Percentiles rank a stretch among this genome's conserved stretches.
phyloP scores from a whole-genome alignment of 2,329 filamentous ascomycete genomes.

The Aspergillus thermomutatus region DNA sequence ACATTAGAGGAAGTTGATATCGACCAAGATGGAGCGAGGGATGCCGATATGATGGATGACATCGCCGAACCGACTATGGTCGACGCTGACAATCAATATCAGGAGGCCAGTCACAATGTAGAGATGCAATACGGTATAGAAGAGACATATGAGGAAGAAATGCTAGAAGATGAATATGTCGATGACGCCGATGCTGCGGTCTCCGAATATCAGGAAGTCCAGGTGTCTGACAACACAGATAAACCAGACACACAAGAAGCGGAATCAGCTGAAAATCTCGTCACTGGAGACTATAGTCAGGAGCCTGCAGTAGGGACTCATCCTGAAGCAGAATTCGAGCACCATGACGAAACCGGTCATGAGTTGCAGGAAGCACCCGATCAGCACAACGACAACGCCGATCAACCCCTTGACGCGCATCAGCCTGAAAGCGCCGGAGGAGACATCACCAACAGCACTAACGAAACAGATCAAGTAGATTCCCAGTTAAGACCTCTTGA shows the following conservation, averaged over 20 bases:
- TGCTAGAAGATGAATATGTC: slow-evolving; percentile 39
- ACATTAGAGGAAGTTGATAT: slow-evolving; percentile 30
- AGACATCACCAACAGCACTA: slow-evolving; percentile 11
- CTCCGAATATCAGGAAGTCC: slow-evolving; percentile 16
- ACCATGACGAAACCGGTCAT: slow-evolving; percentile 7
- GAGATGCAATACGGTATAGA: slow-evolving; percentile 30
- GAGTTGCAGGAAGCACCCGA: background rate
- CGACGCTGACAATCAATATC: slow-evolving; percentile 31
- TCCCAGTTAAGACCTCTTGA: slow-evolving; percentile 1
- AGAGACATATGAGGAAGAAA: slow-evolving; percentile 37
- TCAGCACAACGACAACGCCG: background rate
- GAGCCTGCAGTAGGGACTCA: background rate
- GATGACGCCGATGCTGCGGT: slow-evolving; percentile 32
- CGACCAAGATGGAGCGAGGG: slow-evolving; percentile 27
- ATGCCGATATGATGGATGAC: slow-evolving; percentile 49
- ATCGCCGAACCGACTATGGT: slow-evolving; percentile 38
- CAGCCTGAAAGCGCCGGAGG: background rate
- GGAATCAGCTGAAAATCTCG: background rate
- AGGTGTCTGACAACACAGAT: slow-evolving; percentile 9
- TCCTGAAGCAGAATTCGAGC: slow-evolving; percentile 2
- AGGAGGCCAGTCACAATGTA: slow-evolving; percentile 24
- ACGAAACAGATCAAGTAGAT: slow-evolving; percentile 17
- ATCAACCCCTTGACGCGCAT: background rate
- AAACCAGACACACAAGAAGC: slow-evolving; percentile 3
- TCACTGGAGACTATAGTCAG: slow-evolving; percentile 1